Evolutionary conservation across 2,329 filamentous ascomycete species (phyloP).

Genomic region (Tolypocladium tropicale): DNA sequence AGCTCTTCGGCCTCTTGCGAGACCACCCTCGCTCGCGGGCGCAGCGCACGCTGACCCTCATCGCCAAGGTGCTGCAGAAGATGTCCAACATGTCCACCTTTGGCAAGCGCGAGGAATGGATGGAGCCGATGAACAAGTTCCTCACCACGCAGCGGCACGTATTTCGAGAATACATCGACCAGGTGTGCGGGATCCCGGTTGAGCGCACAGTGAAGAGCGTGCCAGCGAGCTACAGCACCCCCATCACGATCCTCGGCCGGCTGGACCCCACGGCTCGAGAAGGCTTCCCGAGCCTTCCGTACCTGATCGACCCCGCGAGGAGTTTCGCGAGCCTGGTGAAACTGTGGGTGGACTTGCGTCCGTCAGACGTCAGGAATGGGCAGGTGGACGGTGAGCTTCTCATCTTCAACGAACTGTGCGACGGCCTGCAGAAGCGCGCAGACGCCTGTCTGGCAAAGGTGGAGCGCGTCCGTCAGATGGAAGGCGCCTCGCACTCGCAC

Average conservation of each 20-base stretch:
- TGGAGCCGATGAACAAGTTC: conserved; percentile 96
- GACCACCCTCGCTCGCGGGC: conserved; percentile 78
- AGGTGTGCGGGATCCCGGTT: conserved; percentile 71
- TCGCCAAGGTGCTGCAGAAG: conserved; percentile 86
- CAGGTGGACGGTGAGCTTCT: conserved; percentile 38
- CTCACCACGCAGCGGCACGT: conserved; percentile 63
- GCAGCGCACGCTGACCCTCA: conserved; percentile 80
- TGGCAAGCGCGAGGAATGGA: conserved; percentile 94
- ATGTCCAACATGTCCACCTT: conserved; percentile 86
- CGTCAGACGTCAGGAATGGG: conserved; percentile 23
- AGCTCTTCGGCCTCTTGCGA: conserved; percentile 74
- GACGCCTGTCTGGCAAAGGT: conserved; percentile 40
- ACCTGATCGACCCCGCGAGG: conserved; percentile 79
- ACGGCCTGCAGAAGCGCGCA: conserved; percentile 37
- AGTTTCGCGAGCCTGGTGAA: conserved; percentile 78
- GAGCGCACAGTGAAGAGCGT: conserved; percentile 55
- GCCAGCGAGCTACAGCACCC: conserved; percentile 83
- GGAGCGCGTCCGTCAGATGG: conserved; percentile 31
- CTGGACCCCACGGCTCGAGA: conserved; percentile 73
- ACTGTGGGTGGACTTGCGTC: conserved; percentile 58
- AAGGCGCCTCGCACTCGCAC: conserved; percentile 16
- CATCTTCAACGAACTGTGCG: conserved; percentile 42
- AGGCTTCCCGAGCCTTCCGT: conserved; percentile 87
- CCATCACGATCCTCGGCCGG: conserved; percentile 78
- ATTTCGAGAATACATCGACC: conserved; percentile 81